Evolutionary conservation across 495 filamentous ascomycete species (phyloP), one percentile per base, ranked within the genome.

Genomic region (Penicillium bovifimosum): DNA sequence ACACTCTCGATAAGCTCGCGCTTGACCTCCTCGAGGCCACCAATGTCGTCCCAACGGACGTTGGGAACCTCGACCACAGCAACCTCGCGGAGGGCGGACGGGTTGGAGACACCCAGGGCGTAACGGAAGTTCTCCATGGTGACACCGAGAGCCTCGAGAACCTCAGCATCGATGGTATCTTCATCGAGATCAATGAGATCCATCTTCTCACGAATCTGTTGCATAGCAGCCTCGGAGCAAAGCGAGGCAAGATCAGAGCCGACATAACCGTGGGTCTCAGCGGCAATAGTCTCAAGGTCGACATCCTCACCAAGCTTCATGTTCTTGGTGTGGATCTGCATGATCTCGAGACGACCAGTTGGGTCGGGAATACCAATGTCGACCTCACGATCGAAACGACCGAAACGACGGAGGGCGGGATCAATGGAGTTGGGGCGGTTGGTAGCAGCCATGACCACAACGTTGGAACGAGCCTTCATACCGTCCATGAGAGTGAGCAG

Each of bases 151-250:
- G 93, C 96, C 74, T 98, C 95, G 43, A 98, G 80, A 34, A 98
- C 95, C 75, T 98, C 93, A 44, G 93, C 95, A 66, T 98, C 93
- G 53, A 98, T 97, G 42, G 93, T 98, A 61, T 98, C 93, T 72
- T 98, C 93, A 59, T 98, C 95, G 35, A 98, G 83, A 71, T 98
- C 93, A 58, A 98, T 98, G 56, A 98, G 84, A 69, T 98, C 93
- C 93, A 98, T 98, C 86, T 98, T 98, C 78, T 98, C 93, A 75
- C 93, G 90, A 68, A 98, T 98, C 75, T 97, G 95, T 74, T 98
- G 95, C 93, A 98, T 97, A 50, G 93, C 93, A 69, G 95, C 93
- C 73, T 98, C 93, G 9, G 93, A 97, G 77, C 93, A 98, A 51
- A 98, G 86, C n/a, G 93, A 95, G 34, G 93, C 93, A 67, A 98